Percentiles rank a stretch among this genome's conserved stretches.
phyloP scores from a whole-genome alignment of 192 early-diverging fungal genomes.

The Chytriomyces confervae region DNA sequence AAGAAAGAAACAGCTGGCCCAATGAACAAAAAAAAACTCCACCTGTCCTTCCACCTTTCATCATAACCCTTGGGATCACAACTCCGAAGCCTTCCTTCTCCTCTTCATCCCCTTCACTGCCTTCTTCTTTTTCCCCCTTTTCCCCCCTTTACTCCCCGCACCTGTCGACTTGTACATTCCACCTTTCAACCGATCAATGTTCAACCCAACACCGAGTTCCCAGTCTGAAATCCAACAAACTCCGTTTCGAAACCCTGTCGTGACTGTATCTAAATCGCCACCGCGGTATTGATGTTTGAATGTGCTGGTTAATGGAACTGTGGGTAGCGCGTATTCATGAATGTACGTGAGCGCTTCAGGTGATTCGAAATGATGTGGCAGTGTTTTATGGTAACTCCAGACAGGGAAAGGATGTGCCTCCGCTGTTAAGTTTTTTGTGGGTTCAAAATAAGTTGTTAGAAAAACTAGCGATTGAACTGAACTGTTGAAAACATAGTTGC shows the following conservation, averaged over 20 bases:
- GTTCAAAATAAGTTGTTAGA: too few relatives aligned
- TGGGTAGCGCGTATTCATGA: not conserved
- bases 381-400: conserved; percentile 15
- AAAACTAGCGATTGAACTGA: not conserved
- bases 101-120: conserved; percentile 22
- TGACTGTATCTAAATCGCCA: conserved; percentile 22
- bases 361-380: conserved; percentile 11
- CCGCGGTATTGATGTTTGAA: conserved; percentile 8
- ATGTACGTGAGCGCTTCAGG: not conserved
- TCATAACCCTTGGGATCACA: too few relatives aligned
- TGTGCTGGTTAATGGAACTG: not conserved
- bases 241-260: conserved; percentile 18
- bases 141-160: conserved; percentile 39
- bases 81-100: conserved; percentile 3
- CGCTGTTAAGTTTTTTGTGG: too few relatives aligned
- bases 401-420: conserved; percentile 42
- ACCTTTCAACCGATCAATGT: conserved; percentile 21
- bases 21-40: too few relatives aligned
- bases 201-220: not conserved
- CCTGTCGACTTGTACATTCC: conserved; percentile 9
- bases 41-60: too few relatives aligned
- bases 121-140: conserved; percentile 36
- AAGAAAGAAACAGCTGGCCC: too few relatives aligned
- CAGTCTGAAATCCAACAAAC: conserved; percentile 35
- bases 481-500: conserved; percentile 38